These are phyloP conservation scores for Pleomassaria siparia DNA, from an alignment of 2,329 filamentous ascomycete genomes.

Conservation along the genomic window DNA sequence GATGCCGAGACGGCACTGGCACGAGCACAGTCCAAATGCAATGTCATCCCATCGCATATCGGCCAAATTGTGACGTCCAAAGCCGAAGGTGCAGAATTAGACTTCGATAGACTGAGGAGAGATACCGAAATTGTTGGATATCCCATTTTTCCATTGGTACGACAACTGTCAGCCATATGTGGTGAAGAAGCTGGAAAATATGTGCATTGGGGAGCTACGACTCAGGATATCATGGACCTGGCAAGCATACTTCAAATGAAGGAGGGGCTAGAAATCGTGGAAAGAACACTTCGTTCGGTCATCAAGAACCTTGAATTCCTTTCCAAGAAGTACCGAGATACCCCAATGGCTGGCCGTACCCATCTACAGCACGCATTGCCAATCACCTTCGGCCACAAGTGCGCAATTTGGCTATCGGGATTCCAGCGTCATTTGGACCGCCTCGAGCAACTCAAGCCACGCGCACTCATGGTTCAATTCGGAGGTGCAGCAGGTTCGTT, in stretches of 20 bases:
- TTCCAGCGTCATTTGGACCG: conserved; percentile 53
- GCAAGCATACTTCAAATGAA: conserved; percentile 58
- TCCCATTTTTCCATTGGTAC: conserved; percentile 55
- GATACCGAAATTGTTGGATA: conserved; percentile 59
- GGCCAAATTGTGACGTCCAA: conserved; percentile 34
- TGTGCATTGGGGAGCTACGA: conserved; percentile 62
- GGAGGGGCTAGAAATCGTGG: conserved; percentile 51
- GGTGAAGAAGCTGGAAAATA: conserved; percentile 47
- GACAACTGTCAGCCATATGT: conserved; percentile 47
- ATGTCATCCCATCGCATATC: conserved; percentile 50
- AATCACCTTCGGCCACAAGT: conserved; percentile 61
- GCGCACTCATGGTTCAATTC: conserved; percentile 57
- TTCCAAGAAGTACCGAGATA: conserved; percentile 51
- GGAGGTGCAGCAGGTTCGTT: conserved; percentile 59
- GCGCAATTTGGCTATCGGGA: conserved; percentile 56
- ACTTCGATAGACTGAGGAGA: conserved; percentile 46
- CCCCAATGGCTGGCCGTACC: conserved; percentile 60
- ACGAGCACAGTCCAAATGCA: conserved; percentile 52
- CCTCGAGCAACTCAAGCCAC: conserved; percentile 49
- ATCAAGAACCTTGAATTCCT: conserved; percentile 48
- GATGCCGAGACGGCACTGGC: conserved; percentile 57
- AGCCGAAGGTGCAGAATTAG: conserved; percentile 38
- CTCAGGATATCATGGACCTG: conserved; percentile 62
- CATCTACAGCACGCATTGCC: conserved; percentile 61
- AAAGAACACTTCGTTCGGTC: conserved; percentile 48